Evolutionary conservation across 257 asterid genomes (phyloP).

Genomic region (Fraxinus quadrangulata): DNA sequence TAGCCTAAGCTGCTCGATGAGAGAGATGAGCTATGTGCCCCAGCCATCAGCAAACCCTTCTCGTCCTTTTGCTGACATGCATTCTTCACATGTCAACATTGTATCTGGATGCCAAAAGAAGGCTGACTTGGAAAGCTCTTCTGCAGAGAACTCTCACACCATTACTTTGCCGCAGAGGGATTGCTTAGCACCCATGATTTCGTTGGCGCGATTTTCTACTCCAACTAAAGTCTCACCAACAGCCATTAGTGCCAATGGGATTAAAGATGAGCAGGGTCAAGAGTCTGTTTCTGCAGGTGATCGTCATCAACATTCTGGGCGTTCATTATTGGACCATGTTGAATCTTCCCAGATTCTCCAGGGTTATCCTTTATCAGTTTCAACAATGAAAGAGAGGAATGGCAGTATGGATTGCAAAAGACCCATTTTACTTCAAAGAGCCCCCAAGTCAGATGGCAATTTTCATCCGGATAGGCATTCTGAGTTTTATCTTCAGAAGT

Average conservation of each 20-base stretch:
- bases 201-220: slow-evolving; percentile 45
- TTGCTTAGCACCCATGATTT: slow-evolving; percentile 37
- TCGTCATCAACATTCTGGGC: slow-evolving; percentile 36
- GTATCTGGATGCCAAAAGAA: slow-evolving; percentile 38
- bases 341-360: slow-evolving; percentile 50
- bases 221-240: slow-evolving; percentile 50
- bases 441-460: slow-evolving; percentile 39
- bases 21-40: slow-evolving; percentile 28
- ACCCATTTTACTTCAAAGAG: slow-evolving; percentile 34
- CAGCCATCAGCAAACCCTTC: slow-evolving; percentile 28
- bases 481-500: slow-evolving; percentile 54
- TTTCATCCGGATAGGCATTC: slow-evolving; percentile 31
- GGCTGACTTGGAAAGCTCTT: slow-evolving; percentile 33
- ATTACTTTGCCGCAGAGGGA: slow-evolving; percentile 35
- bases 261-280: slow-evolving; percentile 34
- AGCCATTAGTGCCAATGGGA: slow-evolving; percentile 31
- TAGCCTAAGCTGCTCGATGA: slow-evolving; percentile 28
- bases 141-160: slow-evolving; percentile 34
- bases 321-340: slow-evolving; percentile 37
- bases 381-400: slow-evolving; percentile 41
- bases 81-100: slow-evolving; percentile 27
- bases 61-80: slow-evolving; percentile 30
- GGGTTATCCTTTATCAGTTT: slow-evolving; percentile 55
- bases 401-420: slow-evolving; percentile 44
- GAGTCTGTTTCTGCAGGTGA: slow-evolving; percentile 36